Conservation (phyloP, 495 filamentous ascomycete genomes). For the Venustampulla echinocandica region DNA sequence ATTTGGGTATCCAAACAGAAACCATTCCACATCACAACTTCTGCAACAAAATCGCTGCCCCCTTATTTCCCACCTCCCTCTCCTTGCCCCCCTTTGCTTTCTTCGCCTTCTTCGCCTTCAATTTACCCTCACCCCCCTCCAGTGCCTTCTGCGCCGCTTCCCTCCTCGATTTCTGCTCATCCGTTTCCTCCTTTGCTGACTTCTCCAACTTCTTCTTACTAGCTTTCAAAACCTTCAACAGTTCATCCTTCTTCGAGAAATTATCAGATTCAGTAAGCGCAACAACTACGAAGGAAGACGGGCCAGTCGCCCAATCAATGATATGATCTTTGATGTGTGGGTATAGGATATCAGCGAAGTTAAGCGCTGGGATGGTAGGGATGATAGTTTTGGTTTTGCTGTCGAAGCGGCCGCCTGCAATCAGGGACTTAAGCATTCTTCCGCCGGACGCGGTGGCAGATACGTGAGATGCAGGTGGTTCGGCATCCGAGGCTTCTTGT, state of each 20-base stretch:
- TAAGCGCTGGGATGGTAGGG: slow-evolving; percentile 63
- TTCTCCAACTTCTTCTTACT: slow-evolving; percentile 41
- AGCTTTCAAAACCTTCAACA: slow-evolving; percentile 57
- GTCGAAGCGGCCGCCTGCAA: slow-evolving; percentile 80
- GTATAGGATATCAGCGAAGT: slow-evolving; percentile 72
- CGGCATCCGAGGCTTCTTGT: slow-evolving; percentile 2
- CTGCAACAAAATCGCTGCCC: slow-evolving; percentile 45
- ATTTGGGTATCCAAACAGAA: no score
- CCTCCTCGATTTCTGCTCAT: slow-evolving; percentile 29
- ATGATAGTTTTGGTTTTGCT: slow-evolving; percentile 54
- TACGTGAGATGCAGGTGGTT: slow-evolving; percentile 34
- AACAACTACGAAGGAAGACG: slow-evolving; percentile 73
- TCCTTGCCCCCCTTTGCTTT: slow-evolving; percentile 24
- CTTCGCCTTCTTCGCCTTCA: slow-evolving; percentile 35
- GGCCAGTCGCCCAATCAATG: slow-evolving; percentile 77
- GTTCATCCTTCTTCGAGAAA: slow-evolving; percentile 56
- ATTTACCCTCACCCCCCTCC: slow-evolving; percentile 14
- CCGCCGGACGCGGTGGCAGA: slow-evolving; percentile 55
- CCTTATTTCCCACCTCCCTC: slow-evolving; percentile 40
- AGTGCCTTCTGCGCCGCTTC: slow-evolving; percentile 15
- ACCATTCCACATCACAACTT: slow-evolving; percentile 34
- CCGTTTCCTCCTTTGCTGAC: slow-evolving; percentile 37
- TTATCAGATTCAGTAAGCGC: slow-evolving; percentile 70
- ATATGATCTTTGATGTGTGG: slow-evolving; percentile 64
- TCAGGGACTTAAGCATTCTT: slow-evolving; percentile 83